A percentile compares a stretch with the other conserved stretches of the same genome.
phyloP scores from a whole-genome alignment of 2,329 filamentous ascomycete genomes.

The Fusarium musae region DNA sequence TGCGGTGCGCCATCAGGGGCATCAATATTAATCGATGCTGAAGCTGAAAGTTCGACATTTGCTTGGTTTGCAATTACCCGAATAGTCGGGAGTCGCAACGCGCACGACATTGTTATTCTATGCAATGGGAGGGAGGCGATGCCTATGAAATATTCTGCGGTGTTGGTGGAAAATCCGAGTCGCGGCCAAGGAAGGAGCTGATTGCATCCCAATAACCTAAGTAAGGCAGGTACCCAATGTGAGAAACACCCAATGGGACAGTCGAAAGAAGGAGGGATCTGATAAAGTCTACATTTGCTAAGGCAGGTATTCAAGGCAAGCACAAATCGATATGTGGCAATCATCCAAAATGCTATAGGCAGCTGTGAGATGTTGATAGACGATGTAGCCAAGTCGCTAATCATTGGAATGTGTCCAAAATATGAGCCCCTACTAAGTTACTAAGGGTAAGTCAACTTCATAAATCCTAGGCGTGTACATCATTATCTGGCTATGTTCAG shows the following conservation, averaged over 20 bases:
- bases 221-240: background rate
- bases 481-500: constrained; percentile 20
- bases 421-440: background rate
- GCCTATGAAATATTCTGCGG: background rate
- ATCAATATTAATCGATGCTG: constrained; percentile 44
- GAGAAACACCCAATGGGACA: background rate
- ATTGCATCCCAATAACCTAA: background rate
- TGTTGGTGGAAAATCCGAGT: background rate
- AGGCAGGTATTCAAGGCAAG: background rate
- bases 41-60: constrained; percentile 41
- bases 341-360: background rate
- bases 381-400: background rate
- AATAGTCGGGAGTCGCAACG: constrained; percentile 43
- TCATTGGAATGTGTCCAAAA: constrained; percentile 25
- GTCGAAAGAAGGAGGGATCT: constrained; percentile 3
- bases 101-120: constrained; percentile 6
- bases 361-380: background rate
- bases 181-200: background rate
- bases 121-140: background rate
- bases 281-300: background rate
- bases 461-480: constrained; percentile 9
- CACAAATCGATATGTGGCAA: background rate
- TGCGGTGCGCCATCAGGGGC: constrained; percentile 26
- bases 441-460: background rate
- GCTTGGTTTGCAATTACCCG: constrained; percentile 35